Evolutionary conservation across 2,329 filamentous ascomycete genomes (phyloP).

Genomic region (Calonectria pteridis): DNA sequence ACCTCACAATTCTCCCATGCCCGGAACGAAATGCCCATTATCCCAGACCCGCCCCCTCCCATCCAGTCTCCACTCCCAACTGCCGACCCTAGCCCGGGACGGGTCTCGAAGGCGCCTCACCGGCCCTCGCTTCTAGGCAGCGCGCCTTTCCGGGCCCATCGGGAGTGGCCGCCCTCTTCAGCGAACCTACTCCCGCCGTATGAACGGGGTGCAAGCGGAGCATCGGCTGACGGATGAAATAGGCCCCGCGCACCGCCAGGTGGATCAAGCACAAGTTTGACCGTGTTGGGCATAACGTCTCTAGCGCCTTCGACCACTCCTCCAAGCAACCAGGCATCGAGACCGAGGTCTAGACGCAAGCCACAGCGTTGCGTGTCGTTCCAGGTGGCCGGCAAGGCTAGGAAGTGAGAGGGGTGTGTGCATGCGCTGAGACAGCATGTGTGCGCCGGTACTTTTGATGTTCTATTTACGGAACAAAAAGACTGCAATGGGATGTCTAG

Average conservation of each 20-base stretch:
- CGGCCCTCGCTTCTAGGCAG: conserved; percentile 13
- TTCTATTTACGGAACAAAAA: neutral
- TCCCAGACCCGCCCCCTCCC: neutral
- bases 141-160: neutral
- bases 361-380: conserved; percentile 27
- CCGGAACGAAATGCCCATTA: neutral
- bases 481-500: neutral
- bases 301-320: conserved; percentile 69
- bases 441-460: conserved; percentile 3
- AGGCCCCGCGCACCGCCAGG: conserved; percentile 60
- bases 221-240: conserved; percentile 28
- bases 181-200: neutral
- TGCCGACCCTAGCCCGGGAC: conserved; percentile 16
- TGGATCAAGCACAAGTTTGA: conserved; percentile 66
- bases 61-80: neutral
- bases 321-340: conserved; percentile 72
- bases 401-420: neutral
- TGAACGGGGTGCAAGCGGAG: neutral
- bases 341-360: conserved; percentile 71
- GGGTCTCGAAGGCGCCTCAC: conserved; percentile 21
- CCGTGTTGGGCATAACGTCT: conserved; percentile 70
- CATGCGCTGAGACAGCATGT: neutral
- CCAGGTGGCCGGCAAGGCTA: neutral
- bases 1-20: neutral
- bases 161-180: conserved; percentile 8